These are phyloP conservation scores for Solanum etuberosum DNA, from an alignment of 257 asterid species.

Conservation along the genomic window DNA sequence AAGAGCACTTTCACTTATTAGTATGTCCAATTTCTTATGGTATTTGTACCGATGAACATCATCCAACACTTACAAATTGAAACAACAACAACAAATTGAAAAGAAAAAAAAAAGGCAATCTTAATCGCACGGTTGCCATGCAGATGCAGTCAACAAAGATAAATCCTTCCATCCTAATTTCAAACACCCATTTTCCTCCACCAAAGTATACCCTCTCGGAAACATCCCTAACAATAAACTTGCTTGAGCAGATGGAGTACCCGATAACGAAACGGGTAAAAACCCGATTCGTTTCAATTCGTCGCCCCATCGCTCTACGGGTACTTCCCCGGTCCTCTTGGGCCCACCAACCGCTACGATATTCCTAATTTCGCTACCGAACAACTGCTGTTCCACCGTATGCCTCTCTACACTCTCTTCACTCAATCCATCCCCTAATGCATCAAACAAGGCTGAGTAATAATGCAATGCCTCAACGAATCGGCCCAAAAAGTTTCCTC, in stretches of 20 bases:
- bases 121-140: conserved; percentile 72
- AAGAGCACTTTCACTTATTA: not conserved
- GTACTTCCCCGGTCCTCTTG: conserved; percentile 62
- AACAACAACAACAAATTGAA: not conserved
- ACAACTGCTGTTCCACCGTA: conserved; percentile 79
- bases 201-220: conserved; percentile 88
- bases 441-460: conserved; percentile 79
- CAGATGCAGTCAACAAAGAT: conserved; percentile 81
- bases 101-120: not conserved
- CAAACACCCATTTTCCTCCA: conserved; percentile 76
- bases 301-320: conserved; percentile 75
- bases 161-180: conserved; percentile 89
- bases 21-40: not conserved
- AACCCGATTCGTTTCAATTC: conserved; percentile 57
- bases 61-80: not conserved
- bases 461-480: conserved; percentile 86
- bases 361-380: conserved; percentile 75
- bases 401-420: conserved; percentile 75
- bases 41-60: not conserved
- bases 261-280: conserved; percentile 57
- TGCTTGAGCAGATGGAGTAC: conserved; percentile 77
- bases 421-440: conserved; percentile 65
- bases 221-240: conserved; percentile 79
- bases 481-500: conserved; percentile 56
- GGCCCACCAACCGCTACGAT: conserved; percentile 87